A percentile compares a stretch with the other conserved stretches of the same genome.
These are phyloP conservation scores for Hura crepitans DNA, from an alignment of 441 rosid genomes.

Conservation along the genomic window DNA sequence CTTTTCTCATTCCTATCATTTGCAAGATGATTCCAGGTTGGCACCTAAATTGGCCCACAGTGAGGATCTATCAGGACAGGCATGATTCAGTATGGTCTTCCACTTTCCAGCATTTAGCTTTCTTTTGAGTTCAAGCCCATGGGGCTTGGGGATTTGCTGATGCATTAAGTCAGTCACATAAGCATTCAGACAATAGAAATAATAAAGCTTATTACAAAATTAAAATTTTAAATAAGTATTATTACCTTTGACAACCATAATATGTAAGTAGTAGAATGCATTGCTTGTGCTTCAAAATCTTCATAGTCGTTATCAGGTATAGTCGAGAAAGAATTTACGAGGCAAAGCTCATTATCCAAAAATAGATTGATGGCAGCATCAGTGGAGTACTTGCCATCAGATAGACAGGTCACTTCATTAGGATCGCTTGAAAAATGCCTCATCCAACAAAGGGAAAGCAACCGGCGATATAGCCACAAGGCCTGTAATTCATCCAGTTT, in stretches of 20 bases:
- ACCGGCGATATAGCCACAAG: slow-evolving; percentile 83
- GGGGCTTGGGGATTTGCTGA: slow-evolving; percentile 54
- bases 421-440: slow-evolving; percentile 33
- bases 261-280: slow-evolving; percentile 52
- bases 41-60: slow-evolving; percentile 35
- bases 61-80: slow-evolving; percentile 48
- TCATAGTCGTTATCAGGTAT: slow-evolving; percentile 51
- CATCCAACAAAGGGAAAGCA: slow-evolving; percentile 57
- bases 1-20: slow-evolving; percentile 9
- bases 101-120: slow-evolving; percentile 44
- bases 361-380: slow-evolving; percentile 30
- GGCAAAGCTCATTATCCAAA: slow-evolving; percentile 49
- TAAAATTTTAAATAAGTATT: neutral
- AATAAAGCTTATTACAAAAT: neutral
- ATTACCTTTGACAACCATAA: slow-evolving; percentile 74
- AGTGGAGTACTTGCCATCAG: slow-evolving; percentile 21
- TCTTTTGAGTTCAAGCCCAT: slow-evolving; percentile 36
- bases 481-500: slow-evolving; percentile 42
- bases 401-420: slow-evolving; percentile 20
- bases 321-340: slow-evolving; percentile 44
- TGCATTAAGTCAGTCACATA: slow-evolving; percentile 10
- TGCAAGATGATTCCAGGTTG: slow-evolving; percentile 5
- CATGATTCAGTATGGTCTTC: slow-evolving; percentile 33
- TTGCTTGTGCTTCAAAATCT: slow-evolving; percentile 68
- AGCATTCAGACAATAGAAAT: slow-evolving; percentile 10